Conservation (phyloP, 257 asterid genomes). For the Penstemon barbatus region DNA sequence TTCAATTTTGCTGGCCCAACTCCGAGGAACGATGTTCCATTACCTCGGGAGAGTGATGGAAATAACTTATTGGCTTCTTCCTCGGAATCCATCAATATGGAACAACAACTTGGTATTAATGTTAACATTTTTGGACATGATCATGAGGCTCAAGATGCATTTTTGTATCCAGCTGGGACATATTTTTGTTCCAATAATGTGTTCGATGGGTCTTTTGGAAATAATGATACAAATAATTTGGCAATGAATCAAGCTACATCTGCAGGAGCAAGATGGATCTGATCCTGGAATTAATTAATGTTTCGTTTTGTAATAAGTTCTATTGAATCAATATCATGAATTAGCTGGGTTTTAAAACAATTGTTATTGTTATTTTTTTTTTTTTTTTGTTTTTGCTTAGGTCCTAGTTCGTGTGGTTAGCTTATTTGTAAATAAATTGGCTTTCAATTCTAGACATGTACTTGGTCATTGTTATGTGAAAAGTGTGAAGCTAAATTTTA, state of each 20-base stretch:
- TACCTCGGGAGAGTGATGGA: not conserved
- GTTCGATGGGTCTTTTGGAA: slow-evolving; percentile 27
- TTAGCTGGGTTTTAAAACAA: no score
- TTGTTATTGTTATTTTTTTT: no score
- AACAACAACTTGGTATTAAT: not conserved
- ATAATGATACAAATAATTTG: not conserved
- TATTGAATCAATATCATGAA: not conserved
- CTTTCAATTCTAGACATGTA: slow-evolving; percentile 1
- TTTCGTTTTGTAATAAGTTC: slow-evolving; percentile 27
- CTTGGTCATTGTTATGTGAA: not conserved
- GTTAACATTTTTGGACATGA: not conserved
- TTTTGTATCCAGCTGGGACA: slow-evolving; percentile 22
- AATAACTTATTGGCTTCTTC: not conserved
- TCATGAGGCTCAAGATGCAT: slow-evolving; percentile 5
- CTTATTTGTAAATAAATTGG: not conserved
- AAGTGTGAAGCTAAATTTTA: not conserved
- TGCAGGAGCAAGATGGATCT: slow-evolving; percentile 28
- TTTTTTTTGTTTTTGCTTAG: not conserved
- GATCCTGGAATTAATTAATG: slow-evolving; percentile 30
- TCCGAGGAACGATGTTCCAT: slow-evolving; percentile 4
- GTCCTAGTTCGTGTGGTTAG: not conserved
- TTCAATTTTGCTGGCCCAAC: not conserved
- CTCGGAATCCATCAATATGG: not conserved
- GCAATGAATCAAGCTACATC: slow-evolving; percentile 21
- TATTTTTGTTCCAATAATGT: slow-evolving; percentile 30